phyloP scores from a whole-genome alignment of 2,329 filamentous ascomycete species.

The Diaporthe nobilis region DNA sequence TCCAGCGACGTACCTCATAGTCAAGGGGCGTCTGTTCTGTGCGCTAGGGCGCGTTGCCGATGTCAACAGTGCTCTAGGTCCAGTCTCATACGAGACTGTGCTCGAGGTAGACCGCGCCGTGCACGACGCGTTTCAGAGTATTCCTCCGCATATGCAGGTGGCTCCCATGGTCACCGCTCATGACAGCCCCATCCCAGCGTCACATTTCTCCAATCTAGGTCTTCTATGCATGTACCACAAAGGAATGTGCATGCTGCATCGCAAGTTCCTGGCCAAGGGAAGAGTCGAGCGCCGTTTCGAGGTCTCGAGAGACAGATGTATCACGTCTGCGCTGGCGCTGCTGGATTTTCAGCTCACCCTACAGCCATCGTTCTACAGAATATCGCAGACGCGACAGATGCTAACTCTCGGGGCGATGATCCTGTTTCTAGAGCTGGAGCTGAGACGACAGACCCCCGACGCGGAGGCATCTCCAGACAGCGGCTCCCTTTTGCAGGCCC shows the following conservation, averaged over 20 bases:
- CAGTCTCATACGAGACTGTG: conserved; percentile 43
- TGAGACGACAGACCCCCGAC: conserved; percentile 38
- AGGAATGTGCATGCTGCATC: conserved; percentile 64
- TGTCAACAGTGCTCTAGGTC: conserved; percentile 41
- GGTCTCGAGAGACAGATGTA: conserved; percentile 45
- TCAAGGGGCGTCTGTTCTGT: conserved; percentile 62
- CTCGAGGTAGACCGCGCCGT: conserved; percentile 57
- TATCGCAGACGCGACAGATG: conserved; percentile 47
- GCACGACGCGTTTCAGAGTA: conserved; percentile 44
- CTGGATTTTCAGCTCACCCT: conserved; percentile 44
- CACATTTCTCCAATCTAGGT: conserved; percentile 58
- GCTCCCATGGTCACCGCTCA: not conserved
- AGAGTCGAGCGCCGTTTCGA: conserved; percentile 39
- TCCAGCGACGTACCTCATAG: conserved; percentile 65
- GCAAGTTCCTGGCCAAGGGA: conserved; percentile 58
- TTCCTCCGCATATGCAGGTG: conserved; percentile 45
- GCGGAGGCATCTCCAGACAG: conserved; percentile 32
- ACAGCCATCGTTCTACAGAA: conserved; percentile 44
- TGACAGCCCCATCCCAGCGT: conserved; percentile 42
- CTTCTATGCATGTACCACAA: conserved; percentile 66
- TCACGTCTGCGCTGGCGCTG: conserved; percentile 47
- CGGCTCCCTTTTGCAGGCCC: conserved; percentile 36
- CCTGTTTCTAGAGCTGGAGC: conserved; percentile 45
- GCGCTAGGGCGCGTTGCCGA: conserved; percentile 65
- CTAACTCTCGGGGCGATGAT: conserved; percentile 47